phyloP scores from a whole-genome alignment of 805 yeast species.

The Saturnispora quitensis region DNA sequence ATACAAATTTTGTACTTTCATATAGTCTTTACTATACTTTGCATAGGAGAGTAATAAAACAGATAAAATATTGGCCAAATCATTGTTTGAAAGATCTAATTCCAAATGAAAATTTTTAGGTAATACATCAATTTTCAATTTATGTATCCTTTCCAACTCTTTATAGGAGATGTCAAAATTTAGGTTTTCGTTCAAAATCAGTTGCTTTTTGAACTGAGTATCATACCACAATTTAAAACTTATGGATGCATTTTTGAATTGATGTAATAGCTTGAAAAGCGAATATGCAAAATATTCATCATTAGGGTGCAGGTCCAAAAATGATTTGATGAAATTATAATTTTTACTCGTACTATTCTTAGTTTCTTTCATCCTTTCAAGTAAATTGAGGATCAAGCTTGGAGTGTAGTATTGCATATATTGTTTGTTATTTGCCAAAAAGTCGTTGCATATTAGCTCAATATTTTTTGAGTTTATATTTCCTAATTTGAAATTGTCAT shows the following conservation, averaged over 20 bases:
- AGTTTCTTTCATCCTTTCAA: not conserved
- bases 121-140: conserved; percentile 8
- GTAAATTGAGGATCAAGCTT: conserved; percentile 1
- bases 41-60: conserved; percentile 16
- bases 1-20: conserved; percentile 10
- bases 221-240: conserved; percentile 12
- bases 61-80: conserved; percentile 12
- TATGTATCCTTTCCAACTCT: conserved; percentile 7
- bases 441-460: not conserved
- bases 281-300: conserved; percentile 5
- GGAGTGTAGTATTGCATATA: conserved; percentile 7
- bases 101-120: conserved; percentile 9
- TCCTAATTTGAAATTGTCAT: not conserved
- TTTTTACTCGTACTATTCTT: not conserved
- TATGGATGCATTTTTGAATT: not conserved
- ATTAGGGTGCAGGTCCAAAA: conserved; percentile 6
- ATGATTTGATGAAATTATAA: conserved; percentile 2
- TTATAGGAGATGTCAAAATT: conserved; percentile 6
- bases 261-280: conserved; percentile 7
- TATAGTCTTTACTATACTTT: conserved; percentile 17
- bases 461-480: not conserved
- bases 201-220: conserved; percentile 4
- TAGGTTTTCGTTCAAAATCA: conserved; percentile 2
- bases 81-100: conserved; percentile 4
- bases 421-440: not conserved